phyloP scores from a whole-genome alignment of 1,284 basidiomycete species.

The Tylopilus sp. region DNA sequence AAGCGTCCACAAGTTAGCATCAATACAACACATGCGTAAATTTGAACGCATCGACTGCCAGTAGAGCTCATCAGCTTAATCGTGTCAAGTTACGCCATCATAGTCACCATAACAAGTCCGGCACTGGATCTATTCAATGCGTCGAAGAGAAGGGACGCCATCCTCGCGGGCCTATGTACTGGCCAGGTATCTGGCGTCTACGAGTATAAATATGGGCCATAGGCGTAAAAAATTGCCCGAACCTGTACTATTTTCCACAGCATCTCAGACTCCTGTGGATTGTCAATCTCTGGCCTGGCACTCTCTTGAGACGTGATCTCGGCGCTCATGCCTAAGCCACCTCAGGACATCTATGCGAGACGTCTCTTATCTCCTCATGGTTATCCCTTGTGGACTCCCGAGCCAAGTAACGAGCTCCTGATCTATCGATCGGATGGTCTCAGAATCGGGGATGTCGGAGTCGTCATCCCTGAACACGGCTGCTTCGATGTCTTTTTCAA shows the following conservation, averaged over 20 bases:
- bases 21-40: too few relatives aligned
- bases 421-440: too few relatives aligned
- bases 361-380: background rate
- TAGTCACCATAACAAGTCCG: background rate
- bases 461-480: too few relatives aligned
- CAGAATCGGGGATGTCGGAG: too few relatives aligned
- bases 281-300: background rate
- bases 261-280: background rate
- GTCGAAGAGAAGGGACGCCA: background rate
- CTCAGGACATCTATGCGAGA: conserved; percentile 1
- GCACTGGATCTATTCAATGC: too few relatives aligned
- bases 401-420: too few relatives aligned
- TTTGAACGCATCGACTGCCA: too few relatives aligned
- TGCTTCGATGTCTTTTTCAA: conserved; percentile 33
- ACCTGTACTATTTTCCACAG: background rate
- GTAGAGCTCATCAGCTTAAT: too few relatives aligned
- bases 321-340: background rate
- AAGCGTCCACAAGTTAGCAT: too few relatives aligned
- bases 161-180: too few relatives aligned
- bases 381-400: background rate
- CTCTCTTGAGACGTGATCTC: background rate
- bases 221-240: background rate
- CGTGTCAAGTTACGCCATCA: background rate
- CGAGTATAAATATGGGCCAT: too few relatives aligned
- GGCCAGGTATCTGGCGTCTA: too few relatives aligned